phyloP scores from a whole-genome alignment of 2,329 filamentous ascomycete genomes.

The Piedraia hortae region DNA sequence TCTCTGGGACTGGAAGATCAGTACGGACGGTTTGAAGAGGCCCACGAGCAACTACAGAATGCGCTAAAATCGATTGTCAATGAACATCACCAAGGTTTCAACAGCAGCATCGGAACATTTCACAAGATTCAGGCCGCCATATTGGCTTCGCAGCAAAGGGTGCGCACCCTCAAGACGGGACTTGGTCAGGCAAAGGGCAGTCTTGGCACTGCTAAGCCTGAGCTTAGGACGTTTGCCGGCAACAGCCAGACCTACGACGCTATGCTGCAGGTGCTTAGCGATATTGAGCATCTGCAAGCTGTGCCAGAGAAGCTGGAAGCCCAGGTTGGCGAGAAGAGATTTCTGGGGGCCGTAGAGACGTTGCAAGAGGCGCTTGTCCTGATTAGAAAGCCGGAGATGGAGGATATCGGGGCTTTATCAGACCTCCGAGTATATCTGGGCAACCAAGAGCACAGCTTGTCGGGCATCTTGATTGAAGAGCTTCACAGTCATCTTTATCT shows the following conservation, averaged over 20 bases:
- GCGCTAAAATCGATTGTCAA: conserved; percentile 89
- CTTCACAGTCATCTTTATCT: conserved; percentile 91
- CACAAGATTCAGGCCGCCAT: conserved; percentile 95
- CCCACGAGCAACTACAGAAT: conserved; percentile 68
- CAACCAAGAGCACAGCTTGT: conserved; percentile 76
- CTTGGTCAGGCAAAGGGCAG: conserved; percentile 53
- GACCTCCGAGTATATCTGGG: conserved; percentile 69
- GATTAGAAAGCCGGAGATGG: conserved; percentile 64
- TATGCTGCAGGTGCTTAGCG: conserved; percentile 51
- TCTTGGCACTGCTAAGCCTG: conserved; percentile 62
- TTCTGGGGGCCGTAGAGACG: conserved; percentile 74
- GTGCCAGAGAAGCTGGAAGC: conserved; percentile 85
- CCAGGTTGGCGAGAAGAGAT: conserved; percentile 85
- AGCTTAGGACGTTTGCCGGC: conserved; percentile 67
- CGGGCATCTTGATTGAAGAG: conserved; percentile 91
- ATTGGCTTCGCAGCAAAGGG: conserved; percentile 59
- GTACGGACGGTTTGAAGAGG: conserved; percentile 58
- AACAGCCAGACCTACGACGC: conserved; percentile 77
- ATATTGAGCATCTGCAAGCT: conserved; percentile 51
- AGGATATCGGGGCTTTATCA: conserved; percentile 65
- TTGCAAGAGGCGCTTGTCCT: conserved; percentile 65
- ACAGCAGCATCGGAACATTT: conserved; percentile 94
- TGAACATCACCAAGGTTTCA: conserved; percentile 97
- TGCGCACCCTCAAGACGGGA: conserved; percentile 60
- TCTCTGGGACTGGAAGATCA: conserved; percentile 78